Evolutionary conservation across 2,329 filamentous ascomycete genomes (phyloP), one percentile per base, ranked within the genome.

Genomic region (Pseudonectria foliicola): DNA sequence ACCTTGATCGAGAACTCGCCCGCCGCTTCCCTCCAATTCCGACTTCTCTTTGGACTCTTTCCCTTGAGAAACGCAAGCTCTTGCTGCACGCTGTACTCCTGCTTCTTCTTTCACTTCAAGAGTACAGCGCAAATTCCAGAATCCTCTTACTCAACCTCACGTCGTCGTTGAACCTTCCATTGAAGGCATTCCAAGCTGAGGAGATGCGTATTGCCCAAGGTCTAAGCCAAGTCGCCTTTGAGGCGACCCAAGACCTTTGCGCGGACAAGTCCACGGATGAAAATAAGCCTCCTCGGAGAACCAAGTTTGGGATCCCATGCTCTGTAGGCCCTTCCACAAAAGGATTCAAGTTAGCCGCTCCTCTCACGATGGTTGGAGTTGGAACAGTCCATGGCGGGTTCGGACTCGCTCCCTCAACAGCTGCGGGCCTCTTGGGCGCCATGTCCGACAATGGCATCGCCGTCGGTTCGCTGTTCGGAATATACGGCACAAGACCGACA

Each of bases 391-490:
- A 89, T 64, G 80, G 82, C 15, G 86, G 86, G 0, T 61, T 85
- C 10, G 86, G 86, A 2, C 69, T 95, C 1, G 80, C 82, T 13
- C 73, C 80, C 1, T 80, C 80, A 3, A 79, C 81, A 14, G 82
- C 86, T 10, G 86, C 88, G 13, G 79, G 79, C 2, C 77, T 95
- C 34, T 66, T 96, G 1, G 90, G 89, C 10, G 73, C 80, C 13
- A 70, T 95, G 52, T 83, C 87, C 3, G 81, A 89, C 25, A 92
- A 83, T 42, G 77, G 81, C 5, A 74, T 92, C 12, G 68, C 88
- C 27, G 82, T 95, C 21, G 90, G 89, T 12, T 78, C 83, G 25
- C 66, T 96, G 26, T 95, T 96, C 53, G 92, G 92, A 7, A 85
- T 92, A n/a, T 95, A 93, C 54, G 85, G 85, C 28, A 80, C 82